Conservation (phyloP, 768 basidiomycete species). For the Strobilomyces echinocephalus region DNA sequence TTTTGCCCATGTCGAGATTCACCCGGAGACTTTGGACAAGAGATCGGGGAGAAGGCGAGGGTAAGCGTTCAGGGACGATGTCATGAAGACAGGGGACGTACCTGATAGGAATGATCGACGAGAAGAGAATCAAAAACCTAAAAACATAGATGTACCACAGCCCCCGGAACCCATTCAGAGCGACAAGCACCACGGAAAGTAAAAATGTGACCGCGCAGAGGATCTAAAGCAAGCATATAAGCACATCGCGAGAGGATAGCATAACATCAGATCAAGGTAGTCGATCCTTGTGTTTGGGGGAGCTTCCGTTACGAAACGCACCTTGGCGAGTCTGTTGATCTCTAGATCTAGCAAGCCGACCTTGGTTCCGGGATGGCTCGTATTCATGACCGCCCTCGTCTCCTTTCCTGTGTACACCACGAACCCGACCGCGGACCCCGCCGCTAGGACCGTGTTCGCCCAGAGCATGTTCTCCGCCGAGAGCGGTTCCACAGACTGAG, state of each 20-base stretch:
- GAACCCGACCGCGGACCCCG: conserved; percentile 88
- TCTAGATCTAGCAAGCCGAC: conserved; percentile 88
- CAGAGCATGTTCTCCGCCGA: conserved; percentile 94
- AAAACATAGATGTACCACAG: conserved; percentile 95
- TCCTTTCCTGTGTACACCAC: conserved; percentile 93
- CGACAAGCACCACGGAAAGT: conserved; percentile 86
- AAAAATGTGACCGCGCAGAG: conserved; percentile 92
- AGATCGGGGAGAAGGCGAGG: background rate
- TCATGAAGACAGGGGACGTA: conserved; percentile 32
- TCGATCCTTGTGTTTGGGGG: background rate
- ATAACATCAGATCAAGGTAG: background rate
- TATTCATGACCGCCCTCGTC: conserved; percentile 98
- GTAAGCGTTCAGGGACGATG: background rate
- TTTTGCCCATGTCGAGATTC: conserved; percentile 99
- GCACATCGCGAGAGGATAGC: background rate
- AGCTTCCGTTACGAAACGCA: conserved; percentile 27
- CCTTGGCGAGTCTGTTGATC: conserved; percentile 95
- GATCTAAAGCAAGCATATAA: conserved; percentile 48
- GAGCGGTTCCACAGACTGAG: conserved; percentile 68
- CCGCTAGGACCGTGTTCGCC: conserved; percentile 96
- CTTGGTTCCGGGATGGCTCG: conserved; percentile 94
- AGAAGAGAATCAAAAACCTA: conserved; percentile 95
- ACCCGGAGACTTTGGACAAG: conserved; percentile 73
- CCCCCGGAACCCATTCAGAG: conserved; percentile 93
- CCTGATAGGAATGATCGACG: conserved; percentile 99